Conservation (phyloP, 495 filamentous ascomycete species). For the Penicillium lividum region DNA sequence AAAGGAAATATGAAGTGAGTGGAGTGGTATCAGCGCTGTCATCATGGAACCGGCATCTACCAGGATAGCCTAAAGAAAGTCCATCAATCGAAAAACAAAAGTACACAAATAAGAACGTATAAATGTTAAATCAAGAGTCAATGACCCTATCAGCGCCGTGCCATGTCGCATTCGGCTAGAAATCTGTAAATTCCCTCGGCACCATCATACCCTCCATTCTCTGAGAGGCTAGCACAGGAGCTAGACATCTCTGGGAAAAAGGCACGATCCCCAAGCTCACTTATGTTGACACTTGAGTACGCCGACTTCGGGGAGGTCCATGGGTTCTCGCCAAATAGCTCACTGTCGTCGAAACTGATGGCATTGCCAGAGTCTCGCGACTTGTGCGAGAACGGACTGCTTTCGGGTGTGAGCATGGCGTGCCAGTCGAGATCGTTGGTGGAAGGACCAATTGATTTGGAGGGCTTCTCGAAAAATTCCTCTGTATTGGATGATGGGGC, state of each 20-base stretch:
- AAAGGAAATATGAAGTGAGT: slow-evolving; percentile 22
- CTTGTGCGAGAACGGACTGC: slow-evolving; percentile 27
- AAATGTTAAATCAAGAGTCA: neutral
- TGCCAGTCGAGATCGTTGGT: slow-evolving; percentile 53
- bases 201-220: slow-evolving; percentile 67
- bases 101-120: slow-evolving; percentile 8
- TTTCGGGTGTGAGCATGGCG: slow-evolving; percentile 55
- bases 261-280: slow-evolving; percentile 50
- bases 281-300: slow-evolving; percentile 56
- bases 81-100: slow-evolving; percentile 8
- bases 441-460: slow-evolving; percentile 22
- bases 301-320: slow-evolving; percentile 51
- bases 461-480: slow-evolving; percentile 34
- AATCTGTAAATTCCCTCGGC: slow-evolving; percentile 86
- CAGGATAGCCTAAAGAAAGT: slow-evolving; percentile 11
- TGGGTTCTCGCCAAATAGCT: slow-evolving; percentile 49
- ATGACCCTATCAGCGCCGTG: slow-evolving; percentile 28
- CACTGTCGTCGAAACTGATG: slow-evolving; percentile 49
- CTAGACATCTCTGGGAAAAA: slow-evolving; percentile 41
- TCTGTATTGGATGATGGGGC: slow-evolving; percentile 34
- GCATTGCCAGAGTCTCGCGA: slow-evolving; percentile 27
- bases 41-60: slow-evolving; percentile 12
- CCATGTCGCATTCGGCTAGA: slow-evolving; percentile 78
- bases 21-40: slow-evolving; percentile 31
- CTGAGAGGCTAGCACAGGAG: slow-evolving; percentile 32